Percentiles rank a stretch among this genome's conserved stretches.
These are phyloP conservation scores for Helotiales sp. DNA, from an alignment of 2,329 filamentous ascomycete genomes.

Conservation along the genomic window DNA sequence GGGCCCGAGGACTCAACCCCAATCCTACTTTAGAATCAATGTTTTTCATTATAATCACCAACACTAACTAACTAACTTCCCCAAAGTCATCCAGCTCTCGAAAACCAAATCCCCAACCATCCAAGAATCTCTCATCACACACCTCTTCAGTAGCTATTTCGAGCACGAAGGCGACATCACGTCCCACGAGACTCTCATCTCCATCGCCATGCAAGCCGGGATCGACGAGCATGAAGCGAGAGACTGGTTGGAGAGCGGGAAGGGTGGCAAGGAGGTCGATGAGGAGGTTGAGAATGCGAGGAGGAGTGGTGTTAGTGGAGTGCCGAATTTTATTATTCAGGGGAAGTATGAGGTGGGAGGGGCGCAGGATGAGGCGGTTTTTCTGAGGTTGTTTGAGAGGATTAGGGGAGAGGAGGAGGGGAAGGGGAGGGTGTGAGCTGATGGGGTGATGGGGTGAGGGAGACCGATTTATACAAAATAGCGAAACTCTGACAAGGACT, in stretches of 20 bases:
- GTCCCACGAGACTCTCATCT: constrained; percentile 55
- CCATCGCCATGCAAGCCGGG: constrained; percentile 59
- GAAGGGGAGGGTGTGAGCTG: no score
- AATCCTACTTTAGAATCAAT: no score
- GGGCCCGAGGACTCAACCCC: no score
- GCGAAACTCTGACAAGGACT: no score
- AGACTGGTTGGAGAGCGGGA: constrained; percentile 58
- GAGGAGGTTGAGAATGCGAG: constrained; percentile 43
- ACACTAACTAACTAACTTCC: no score
- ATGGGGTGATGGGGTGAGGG: no score
- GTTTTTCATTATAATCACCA: no score
- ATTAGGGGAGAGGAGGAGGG: constrained; percentile 46
- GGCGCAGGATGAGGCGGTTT: constrained; percentile 71
- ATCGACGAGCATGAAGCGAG: constrained; percentile 57
- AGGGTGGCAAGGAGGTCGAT: constrained; percentile 54
- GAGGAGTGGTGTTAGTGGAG: constrained; percentile 63
- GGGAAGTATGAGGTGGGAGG: constrained; percentile 69
- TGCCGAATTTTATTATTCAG: constrained; percentile 78
- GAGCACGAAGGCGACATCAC: constrained; percentile 69
- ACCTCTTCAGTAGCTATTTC: constrained; percentile 70
- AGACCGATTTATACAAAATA: no score
- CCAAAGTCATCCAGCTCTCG: constrained; percentile 75
- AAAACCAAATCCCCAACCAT: constrained; percentile 55
- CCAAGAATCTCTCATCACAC: constrained; percentile 64
- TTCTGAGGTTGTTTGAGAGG: constrained; percentile 68